A percentile compares a stretch with the other conserved stretches of the same genome.
phyloP scores from a whole-genome alignment of 2,329 filamentous ascomycete genomes.

The Trichophyton equinum region DNA sequence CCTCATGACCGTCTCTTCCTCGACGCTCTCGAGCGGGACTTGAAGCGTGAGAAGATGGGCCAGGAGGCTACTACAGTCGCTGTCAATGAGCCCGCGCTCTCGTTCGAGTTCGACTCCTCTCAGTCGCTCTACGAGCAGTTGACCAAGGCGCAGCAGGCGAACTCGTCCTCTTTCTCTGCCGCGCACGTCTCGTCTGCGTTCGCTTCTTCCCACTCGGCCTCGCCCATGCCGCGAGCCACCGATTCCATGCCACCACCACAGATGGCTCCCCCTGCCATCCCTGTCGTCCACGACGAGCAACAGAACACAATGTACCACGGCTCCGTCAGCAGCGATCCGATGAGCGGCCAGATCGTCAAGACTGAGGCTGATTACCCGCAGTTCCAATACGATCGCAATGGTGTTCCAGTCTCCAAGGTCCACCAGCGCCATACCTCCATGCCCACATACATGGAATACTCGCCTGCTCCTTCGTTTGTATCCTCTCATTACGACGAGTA shows the following conservation, averaged over 20 bases:
- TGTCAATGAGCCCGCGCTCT: slow-evolving; percentile 90
- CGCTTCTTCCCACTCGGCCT: slow-evolving; percentile 71
- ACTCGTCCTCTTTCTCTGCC: slow-evolving; percentile 88
- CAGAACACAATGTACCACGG: slow-evolving; percentile 57
- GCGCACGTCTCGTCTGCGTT: slow-evolving; percentile 51
- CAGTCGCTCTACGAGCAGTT: slow-evolving; percentile 98
- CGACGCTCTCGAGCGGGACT: slow-evolving; percentile 87
- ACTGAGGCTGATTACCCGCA: slow-evolving; percentile 73
- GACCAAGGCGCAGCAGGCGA: slow-evolving; percentile 97
- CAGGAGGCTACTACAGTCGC: slow-evolving; percentile 96
- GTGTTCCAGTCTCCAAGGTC: slow-evolving; percentile 66
- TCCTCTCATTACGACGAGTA: slow-evolving; percentile 99
- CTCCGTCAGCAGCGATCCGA: slow-evolving; percentile 55
- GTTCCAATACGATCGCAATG: slow-evolving; percentile 84
- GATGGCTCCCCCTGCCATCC: slow-evolving; percentile 57
- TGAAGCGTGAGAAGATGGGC: slow-evolving; percentile 99
- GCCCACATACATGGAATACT: slow-evolving; percentile 97
- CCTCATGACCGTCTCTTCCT: slow-evolving; percentile 95
- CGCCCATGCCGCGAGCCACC: slow-evolving; percentile 83
- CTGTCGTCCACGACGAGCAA: slow-evolving; percentile 49
- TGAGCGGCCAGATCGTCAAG: slow-evolving; percentile 64
- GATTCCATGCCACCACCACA: slow-evolving; percentile 77
- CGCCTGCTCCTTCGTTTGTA: slow-evolving; percentile 90
- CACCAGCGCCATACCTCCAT: slow-evolving; percentile 97
- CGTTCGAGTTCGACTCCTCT: slow-evolving; percentile 98